These are phyloP conservation scores for Phytophthora chlamydospora DNA, from an alignment of 352 stramenopile genomes.

Conservation along the genomic window DNA sequence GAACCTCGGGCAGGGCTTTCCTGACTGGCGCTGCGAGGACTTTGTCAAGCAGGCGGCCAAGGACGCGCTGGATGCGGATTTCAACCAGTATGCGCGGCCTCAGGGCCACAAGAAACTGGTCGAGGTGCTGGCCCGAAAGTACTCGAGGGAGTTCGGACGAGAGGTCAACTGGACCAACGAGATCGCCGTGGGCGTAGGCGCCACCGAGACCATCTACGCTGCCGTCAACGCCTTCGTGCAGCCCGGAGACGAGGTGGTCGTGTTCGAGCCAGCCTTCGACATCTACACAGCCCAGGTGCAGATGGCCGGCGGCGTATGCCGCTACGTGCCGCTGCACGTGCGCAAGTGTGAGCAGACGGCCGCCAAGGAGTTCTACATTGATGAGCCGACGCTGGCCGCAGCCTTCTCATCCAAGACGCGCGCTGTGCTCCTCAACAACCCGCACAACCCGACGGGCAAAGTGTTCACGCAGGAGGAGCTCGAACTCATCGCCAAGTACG, in stretches of 20 bases:
- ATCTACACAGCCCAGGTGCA: slow-evolving; percentile 93
- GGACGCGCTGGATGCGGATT: slow-evolving; percentile 91
- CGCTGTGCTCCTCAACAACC: slow-evolving; percentile 97
- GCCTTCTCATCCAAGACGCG: slow-evolving; percentile 94
- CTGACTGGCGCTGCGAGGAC: slow-evolving; percentile 92
- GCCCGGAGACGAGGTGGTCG: slow-evolving; percentile 95
- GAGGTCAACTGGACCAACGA: slow-evolving; percentile 92
- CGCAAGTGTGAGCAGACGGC: slow-evolving; percentile 30
- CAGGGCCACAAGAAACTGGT: slow-evolving; percentile 89
- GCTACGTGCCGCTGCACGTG: slow-evolving; percentile 86
- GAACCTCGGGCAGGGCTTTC: slow-evolving; percentile 96
- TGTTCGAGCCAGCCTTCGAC: slow-evolving; percentile 98
- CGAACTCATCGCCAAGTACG: slow-evolving; percentile 91
- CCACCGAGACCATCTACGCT: slow-evolving; percentile 95
- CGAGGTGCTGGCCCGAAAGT: slow-evolving; percentile 89
- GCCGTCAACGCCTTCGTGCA: slow-evolving; percentile 93
- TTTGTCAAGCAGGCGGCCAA: slow-evolving; percentile 96
- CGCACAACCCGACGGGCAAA: slow-evolving; percentile 99
- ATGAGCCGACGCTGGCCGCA: slow-evolving; percentile 82
- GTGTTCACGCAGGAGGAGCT: slow-evolving; percentile 96
- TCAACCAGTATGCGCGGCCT: slow-evolving; percentile 94
- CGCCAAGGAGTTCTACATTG: slow-evolving; percentile 81
- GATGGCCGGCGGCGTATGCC: slow-evolving; percentile 82
- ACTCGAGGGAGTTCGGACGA: slow-evolving; percentile 84
- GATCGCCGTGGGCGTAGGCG: slow-evolving; percentile 94